Percentiles rank a stretch among this genome's conserved stretches.
Conservation (phyloP, 225 moss, liverwort and hornwort genomes). For the Pseudisothecium myosuroides region DNA sequence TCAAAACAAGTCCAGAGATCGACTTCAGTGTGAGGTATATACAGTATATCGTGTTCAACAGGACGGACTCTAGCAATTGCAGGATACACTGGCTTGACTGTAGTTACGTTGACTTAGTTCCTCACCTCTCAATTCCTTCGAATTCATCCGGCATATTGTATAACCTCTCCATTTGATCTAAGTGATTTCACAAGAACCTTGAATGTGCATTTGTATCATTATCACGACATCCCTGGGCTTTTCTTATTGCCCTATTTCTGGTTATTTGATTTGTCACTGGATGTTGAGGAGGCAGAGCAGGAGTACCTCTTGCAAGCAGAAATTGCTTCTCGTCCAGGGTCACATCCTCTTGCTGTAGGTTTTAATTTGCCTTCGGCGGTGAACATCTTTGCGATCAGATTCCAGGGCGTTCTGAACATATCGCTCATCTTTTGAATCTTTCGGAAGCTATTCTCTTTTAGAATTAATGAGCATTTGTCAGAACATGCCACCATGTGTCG, state of each 20-base stretch:
- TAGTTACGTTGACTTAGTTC: neutral
- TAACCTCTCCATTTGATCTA: neutral
- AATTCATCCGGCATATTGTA: neutral
- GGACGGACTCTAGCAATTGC: neutral
- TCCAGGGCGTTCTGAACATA: constrained; percentile 38
- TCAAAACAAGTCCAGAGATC: constrained; percentile 52
- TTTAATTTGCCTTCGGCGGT: constrained; percentile 63
- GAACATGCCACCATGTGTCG: neutral
- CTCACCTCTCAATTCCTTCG: neutral
- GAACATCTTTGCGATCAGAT: constrained; percentile 95
- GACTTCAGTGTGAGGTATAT: constrained; percentile 49
- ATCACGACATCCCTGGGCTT: neutral
- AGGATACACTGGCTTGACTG: neutral
- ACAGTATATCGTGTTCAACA: neutral
- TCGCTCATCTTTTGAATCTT: neutral
- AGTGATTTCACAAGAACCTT: neutral
- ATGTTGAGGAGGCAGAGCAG: constrained; percentile 45
- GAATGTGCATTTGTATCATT: neutral
- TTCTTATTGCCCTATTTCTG: constrained; percentile 17
- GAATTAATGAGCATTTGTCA: neutral
- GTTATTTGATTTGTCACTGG: constrained; percentile 85
- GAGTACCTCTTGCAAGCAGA: constrained; percentile 73
- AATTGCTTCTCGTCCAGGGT: constrained; percentile 32
- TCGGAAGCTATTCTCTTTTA: neutral
- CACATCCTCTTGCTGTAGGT: constrained; percentile 40